Base-by-base conservation (phyloP, 805 yeast species). In the Spathaspora arborariae region DNA sequence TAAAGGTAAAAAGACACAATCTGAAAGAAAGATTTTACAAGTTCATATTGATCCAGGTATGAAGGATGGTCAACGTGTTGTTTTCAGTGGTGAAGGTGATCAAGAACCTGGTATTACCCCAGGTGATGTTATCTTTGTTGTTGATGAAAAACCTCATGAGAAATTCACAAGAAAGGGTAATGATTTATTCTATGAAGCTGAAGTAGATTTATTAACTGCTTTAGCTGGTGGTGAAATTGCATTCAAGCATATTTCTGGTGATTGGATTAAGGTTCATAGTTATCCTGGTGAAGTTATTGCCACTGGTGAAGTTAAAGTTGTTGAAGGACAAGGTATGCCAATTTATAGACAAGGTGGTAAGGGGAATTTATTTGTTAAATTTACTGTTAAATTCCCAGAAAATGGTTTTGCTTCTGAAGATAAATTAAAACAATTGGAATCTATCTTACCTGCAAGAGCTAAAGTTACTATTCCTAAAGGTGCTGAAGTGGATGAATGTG, bases 241-340 rank as follows among this genome's bases (percentile, higher is more conserved):
- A 33, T 74, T 94, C 64, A 79, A 90, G 75, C 97, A 92, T 63
- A 82, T 94, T 48, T 87, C 89, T 56, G 97, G 96, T 55, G 97
- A 90, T 59, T 89, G 82, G 79, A 74, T 92, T 61, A 88, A 90
- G 76, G 80, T 90, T 49, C 75, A 79, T 34, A 81, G 91, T 52
- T 72, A 85, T 44, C 94, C 97, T 46, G 98, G 98, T 65, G 97
- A 92, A 72, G 90, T 92, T 51, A 85, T 94, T 53, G 60, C 90
- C 26, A 97, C 98, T 44, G 96, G 88, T 53, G 65, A 75, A 37
- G 74, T 83, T 58, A 91, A 89, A 72, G 89, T 89, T 46, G 73
- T 94, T 53, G 89, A 85, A 57, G 88, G 84, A 59, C 91, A 92
- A 70, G 99, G 99, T 82, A 94, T 94, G 99, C 99, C 99, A 56